Evolutionary conservation across 139 green algal genomes (phyloP).

Genomic region (Nannochloris sp.): DNA sequence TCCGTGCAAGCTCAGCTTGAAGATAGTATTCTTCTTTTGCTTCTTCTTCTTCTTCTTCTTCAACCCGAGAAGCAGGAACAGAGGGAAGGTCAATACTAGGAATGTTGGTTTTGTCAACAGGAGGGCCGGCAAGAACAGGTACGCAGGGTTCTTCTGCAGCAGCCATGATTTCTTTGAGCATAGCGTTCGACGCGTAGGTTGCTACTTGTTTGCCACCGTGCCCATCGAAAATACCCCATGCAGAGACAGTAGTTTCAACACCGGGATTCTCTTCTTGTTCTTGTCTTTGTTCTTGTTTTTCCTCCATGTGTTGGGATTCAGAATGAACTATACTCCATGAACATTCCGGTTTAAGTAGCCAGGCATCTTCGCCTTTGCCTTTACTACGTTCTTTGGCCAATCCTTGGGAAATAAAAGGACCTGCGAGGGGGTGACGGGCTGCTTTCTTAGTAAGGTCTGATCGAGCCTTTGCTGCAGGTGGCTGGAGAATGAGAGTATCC

Average conservation of each 20-base stretch:
- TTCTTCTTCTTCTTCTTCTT: too few species aligned
- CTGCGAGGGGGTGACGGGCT: neutral
- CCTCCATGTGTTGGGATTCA: too few species aligned
- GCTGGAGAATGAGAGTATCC: neutral
- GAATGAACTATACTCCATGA: too few species aligned
- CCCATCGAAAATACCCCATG: slow-evolving; percentile 57
- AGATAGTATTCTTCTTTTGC: too few species aligned
- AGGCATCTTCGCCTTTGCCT: slow-evolving; percentile 50
- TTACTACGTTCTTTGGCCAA: slow-evolving; percentile 39
- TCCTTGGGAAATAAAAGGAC: slow-evolving; percentile 11
- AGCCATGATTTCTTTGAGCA: slow-evolving; percentile 45
- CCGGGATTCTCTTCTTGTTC: neutral
- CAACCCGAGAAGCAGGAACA: too few species aligned
- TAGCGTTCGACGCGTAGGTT: slow-evolving; percentile 35
- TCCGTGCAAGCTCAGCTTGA: neutral
- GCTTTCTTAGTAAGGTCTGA: slow-evolving; percentile 7
- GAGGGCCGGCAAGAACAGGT: too few species aligned
- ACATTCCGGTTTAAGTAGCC: slow-evolving; percentile 33
- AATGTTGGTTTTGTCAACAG: too few species aligned
- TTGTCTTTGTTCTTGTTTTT: neutral
- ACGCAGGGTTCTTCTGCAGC: slow-evolving; percentile 26
- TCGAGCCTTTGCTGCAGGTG: neutral
- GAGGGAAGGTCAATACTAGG: too few species aligned
- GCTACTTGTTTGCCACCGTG: slow-evolving; percentile 53
- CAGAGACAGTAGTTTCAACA: slow-evolving; percentile 5